Conservation (phyloP, 2,329 filamentous ascomycete genomes). For the Botrytis aclada region DNA sequence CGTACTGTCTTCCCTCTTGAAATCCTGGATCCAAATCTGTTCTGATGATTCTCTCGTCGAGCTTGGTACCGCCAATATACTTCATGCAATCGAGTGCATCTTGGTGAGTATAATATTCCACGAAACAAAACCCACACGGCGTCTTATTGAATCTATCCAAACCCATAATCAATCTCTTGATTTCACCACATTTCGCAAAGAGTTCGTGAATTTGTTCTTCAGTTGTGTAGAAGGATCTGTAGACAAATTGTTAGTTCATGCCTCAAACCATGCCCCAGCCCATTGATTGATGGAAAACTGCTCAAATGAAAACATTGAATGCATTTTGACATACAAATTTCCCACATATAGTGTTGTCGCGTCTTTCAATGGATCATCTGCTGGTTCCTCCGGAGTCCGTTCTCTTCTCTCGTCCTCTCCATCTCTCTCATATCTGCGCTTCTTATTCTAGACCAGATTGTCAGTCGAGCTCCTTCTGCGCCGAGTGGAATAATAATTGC, state of each 20-base stretch:
- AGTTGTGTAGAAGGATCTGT: conserved; percentile 92
- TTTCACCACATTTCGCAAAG: conserved; percentile 94
- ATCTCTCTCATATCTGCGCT: conserved; percentile 53
- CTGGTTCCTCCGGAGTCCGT: conserved; percentile 50
- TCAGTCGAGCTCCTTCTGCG: conserved; percentile 27
- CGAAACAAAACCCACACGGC: conserved; percentile 98
- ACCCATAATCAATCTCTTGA: conserved; percentile 97
- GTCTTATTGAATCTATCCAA: conserved; percentile 97
- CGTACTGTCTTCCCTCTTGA: conserved; percentile 92
- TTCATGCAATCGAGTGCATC: conserved; percentile 98
- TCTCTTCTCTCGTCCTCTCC: conserved; percentile 52
- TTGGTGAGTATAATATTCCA: conserved; percentile 97
- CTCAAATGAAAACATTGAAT: not conserved
- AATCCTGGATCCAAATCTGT: conserved; percentile 96
- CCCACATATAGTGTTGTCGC: conserved; percentile 97
- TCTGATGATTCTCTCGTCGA: conserved; percentile 94
- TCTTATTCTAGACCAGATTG: conserved; percentile 49
- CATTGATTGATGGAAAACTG: not conserved
- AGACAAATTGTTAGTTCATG: not conserved
- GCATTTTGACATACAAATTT: conserved; percentile 66
- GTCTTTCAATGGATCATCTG: conserved; percentile 75
- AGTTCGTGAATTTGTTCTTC: conserved; percentile 98
- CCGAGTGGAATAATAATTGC: conserved; percentile 21
- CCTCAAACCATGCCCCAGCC: conserved; percentile 1
- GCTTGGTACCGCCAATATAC: conserved; percentile 95